Evolutionary conservation across 108 stramenopile species (phyloP), one percentile per base, ranked within the genome.

Genomic region (Fragilaria crotonensis): DNA sequence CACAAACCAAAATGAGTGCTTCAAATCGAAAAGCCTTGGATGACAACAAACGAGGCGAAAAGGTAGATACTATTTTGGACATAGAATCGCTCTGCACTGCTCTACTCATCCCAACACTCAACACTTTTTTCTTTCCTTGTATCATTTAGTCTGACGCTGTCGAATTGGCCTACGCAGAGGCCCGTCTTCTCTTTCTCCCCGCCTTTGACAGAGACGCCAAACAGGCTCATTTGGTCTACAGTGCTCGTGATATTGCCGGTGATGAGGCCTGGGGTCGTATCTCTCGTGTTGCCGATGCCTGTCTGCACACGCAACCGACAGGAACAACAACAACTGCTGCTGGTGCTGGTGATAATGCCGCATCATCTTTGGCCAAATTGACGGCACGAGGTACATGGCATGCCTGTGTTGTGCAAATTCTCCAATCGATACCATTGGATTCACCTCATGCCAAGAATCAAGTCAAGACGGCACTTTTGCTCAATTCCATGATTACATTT

Each of bases 121-220:
- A 41, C 14, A 41, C 36, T 41, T 41, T 41, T 41, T 41, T 41
- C 11, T 41, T 25, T 31, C 23, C 27, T 30, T 55, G 7, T 17
- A 55, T 30, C 17, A 45, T 48, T 25, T 19, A 52, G 51, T 21
- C 33, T 2, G 54, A 56, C 31, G 59, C 81, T 5, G 58, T 68
- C 23, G 79, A 86, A 19, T 57, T 44, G 4, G 75, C 90, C 1
- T 52, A 73, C 9, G 78, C 71, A 48, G 76, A 68, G 60, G 81
- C 83, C 3, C 77, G 92, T 11, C 70, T 45, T 18, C 56, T 58
- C 0, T 62, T 90, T 47, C 60, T 94, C 1, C 92, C 92, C 14
- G 62, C 75, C 19, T 90, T 78, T 63, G 71, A 90, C 50, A 59
- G 45, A 32, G 47, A 73, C 33, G 87, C 92, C 22, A 55, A 52